These are phyloP conservation scores for Rhododendron simsii DNA, from an alignment of 148 eudicot species.

Conservation along the genomic window DNA sequence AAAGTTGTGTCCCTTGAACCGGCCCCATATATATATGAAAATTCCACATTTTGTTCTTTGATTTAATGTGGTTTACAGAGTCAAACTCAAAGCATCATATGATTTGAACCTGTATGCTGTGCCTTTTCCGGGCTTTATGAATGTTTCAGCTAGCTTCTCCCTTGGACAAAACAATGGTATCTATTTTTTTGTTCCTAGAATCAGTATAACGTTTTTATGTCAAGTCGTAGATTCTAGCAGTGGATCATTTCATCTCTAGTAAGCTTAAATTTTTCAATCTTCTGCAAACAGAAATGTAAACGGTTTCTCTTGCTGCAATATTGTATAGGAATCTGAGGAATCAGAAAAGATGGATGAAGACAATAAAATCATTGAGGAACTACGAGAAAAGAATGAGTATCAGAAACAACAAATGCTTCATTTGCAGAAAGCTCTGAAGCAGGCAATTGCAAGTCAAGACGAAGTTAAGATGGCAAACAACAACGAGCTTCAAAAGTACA, in stretches of 20 bases:
- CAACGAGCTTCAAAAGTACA: conserved; percentile 68
- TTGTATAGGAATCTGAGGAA: conserved; percentile 80
- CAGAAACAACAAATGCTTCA: conserved; percentile 62
- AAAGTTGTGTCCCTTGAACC: not conserved
- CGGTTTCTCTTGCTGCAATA: conserved; percentile 29
- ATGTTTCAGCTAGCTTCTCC: not conserved
- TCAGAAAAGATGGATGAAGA: conserved; percentile 99
- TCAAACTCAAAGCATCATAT: not conserved
- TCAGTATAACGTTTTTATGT: not conserved
- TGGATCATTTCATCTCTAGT: conserved; percentile 17
- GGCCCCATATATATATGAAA: too few species aligned
- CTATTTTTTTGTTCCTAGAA: not conserved
- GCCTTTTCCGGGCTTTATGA: not conserved
- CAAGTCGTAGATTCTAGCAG: conserved; percentile 10
- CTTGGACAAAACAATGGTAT: not conserved
- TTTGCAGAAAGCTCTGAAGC: conserved; percentile 81
- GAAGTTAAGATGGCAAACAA: conserved; percentile 56
- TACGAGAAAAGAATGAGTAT: conserved; percentile 57
- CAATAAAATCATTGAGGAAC: conserved; percentile 81
- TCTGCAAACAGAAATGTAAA: conserved; percentile 26
- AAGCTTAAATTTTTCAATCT: conserved; percentile 9
- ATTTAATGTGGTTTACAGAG: too few species aligned
- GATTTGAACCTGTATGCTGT: conserved; percentile 1
- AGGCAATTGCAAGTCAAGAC: conserved; percentile 74
- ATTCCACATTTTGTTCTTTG: too few species aligned